Conservation (phyloP, 73 alveolate genomes). For the Paramecium sexaurelia region DNA sequence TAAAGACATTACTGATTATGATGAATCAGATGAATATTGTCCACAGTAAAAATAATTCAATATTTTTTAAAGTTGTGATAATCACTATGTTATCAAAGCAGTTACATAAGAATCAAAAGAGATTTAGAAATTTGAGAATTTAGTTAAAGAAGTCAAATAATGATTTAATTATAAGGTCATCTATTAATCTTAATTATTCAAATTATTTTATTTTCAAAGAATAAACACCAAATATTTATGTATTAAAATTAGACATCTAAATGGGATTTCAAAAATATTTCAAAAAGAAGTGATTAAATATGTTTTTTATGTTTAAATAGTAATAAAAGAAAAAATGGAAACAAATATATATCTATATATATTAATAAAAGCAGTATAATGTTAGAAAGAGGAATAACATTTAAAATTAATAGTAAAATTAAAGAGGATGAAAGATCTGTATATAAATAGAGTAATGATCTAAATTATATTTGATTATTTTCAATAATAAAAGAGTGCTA, state of each 20-base stretch:
- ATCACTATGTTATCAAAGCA: constrained; percentile 59
- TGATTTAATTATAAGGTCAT: constrained; percentile 12
- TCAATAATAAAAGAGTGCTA: background rate
- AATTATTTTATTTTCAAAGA: background rate
- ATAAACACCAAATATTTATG: too few relatives aligned
- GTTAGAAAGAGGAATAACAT: too few relatives aligned
- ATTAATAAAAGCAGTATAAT: too few relatives aligned
- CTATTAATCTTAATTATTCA: background rate
- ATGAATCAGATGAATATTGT: constrained; percentile 92
- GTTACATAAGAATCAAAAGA: constrained; percentile 61
- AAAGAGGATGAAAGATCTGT: background rate
- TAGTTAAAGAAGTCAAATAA: constrained; percentile 53
- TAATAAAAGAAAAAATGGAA: too few relatives aligned
- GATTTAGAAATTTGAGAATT: constrained; percentile 23
- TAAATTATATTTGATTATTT: background rate
- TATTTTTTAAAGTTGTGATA: constrained; percentile 62
- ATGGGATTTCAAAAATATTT: too few relatives aligned
- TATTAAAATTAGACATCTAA: too few relatives aligned
- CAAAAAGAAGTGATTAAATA: too few relatives aligned
- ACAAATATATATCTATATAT: too few relatives aligned
- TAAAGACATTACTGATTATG: constrained; percentile 82
- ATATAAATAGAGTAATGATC: too few relatives aligned
- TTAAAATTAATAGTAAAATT: background rate
- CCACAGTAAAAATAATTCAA: constrained; percentile 71
- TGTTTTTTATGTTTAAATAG: too few relatives aligned